Conservation (phyloP, 345 rosid species). For the Hirschfeldia incana region DNA sequence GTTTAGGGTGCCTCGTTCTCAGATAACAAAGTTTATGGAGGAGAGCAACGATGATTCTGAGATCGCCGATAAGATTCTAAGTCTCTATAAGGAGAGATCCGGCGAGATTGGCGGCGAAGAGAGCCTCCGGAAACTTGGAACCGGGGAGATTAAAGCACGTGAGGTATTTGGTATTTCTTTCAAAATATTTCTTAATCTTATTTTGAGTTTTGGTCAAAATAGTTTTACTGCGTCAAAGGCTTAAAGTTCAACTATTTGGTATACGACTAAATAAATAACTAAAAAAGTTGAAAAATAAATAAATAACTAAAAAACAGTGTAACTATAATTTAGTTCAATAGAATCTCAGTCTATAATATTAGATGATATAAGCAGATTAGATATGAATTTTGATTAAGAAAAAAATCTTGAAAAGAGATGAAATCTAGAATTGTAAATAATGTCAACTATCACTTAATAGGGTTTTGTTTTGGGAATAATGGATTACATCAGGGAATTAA, state of each 20-base stretch:
- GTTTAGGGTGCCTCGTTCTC: conserved; percentile 67
- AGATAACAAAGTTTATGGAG: conserved; percentile 64
- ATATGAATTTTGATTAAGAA: not conserved
- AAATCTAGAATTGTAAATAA: not conserved
- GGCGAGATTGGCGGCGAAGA: conserved; percentile 18
- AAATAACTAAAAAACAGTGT: no score
- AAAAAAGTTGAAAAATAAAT: no score
- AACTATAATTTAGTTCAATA: no score
- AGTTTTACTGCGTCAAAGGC: not conserved
- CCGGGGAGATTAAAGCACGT: conserved; percentile 32
- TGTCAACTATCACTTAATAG: not conserved
- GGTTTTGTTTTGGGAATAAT: not conserved
- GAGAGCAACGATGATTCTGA: conserved; percentile 65
- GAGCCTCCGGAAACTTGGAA: conserved; percentile 4
- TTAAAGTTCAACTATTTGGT: not conserved
- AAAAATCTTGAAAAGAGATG: not conserved
- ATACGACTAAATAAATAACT: not conserved
- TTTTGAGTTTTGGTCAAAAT: conserved; percentile 24
- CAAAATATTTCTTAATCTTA: not conserved
- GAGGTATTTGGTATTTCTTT: conserved; percentile 40
- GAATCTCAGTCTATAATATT: no score
- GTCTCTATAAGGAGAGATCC: conserved; percentile 45
- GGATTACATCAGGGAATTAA: conserved; percentile 11
- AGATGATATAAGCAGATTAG: not conserved
- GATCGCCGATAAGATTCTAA: conserved; percentile 68